Evolutionary conservation across 768 basidiomycete species (phyloP), one percentile per base, ranked within the genome.

Genomic region (Lactifluus volemus): DNA sequence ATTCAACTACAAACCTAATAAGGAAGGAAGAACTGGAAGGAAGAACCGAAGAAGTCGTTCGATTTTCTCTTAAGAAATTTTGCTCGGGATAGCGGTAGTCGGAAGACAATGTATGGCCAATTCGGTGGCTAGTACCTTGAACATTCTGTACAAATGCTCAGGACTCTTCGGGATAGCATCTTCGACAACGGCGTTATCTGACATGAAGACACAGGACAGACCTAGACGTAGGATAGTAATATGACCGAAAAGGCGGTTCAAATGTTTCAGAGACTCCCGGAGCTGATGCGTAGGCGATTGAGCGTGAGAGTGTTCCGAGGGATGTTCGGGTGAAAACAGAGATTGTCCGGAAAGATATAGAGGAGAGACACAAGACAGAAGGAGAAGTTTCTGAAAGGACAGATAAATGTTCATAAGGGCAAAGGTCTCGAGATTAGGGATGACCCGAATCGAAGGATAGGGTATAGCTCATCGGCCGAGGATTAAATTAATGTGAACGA

Each of bases 51-150:
- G n/a, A n/a, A n/a, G n/a, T n/a, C n/a, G n/a, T n/a, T n/a, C n/a
- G n/a, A n/a, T n/a, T n/a, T n/a, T n/a, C n/a, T n/a, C n/a, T n/a
- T 29, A 42, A 14, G 21, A 21, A 61, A 61, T 21, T 57, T 57
- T 7, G 55, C 55, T 7, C 49, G n/a, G 44, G 10, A 61, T 56
- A 15, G 55, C 44, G 50, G 42, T n/a, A 3, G 60, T 61, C n/a
- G 60, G 60, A 30, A 61, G 60, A 21, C 60, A 61, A 36, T n/a
- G n/a, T n/a, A n/a, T n/a, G n/a, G n/a, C n/a, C n/a, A 61, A 39
- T 34, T 61, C 60, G 42, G 60, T 51, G 34, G 57, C 50, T n/a
- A n/a, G n/a, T 2, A 25, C 48, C 19, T 44, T 61, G 44, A 61
- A 61, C 42, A 61, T 52, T n/a, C n/a, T 45, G 45, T 52, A 57